Base-by-base conservation (phyloP, 176 grass and related monocot species). In the Olyra latifolia region DNA sequence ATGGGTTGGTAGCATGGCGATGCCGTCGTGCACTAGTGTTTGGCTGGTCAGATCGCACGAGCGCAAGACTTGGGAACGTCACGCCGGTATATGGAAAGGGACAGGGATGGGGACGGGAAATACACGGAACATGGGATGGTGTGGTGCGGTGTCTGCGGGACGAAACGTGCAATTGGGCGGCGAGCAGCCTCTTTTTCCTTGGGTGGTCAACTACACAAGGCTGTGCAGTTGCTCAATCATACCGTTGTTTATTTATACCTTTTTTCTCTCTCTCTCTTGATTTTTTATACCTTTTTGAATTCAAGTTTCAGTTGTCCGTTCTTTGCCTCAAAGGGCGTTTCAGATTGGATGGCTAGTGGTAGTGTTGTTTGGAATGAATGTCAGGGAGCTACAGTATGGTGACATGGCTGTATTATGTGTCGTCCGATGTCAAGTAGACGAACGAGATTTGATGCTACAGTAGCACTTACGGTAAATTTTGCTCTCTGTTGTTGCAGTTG, bases 81-180 rank as follows among this genome's bases (percentile, higher is more conserved):
- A 24, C 60, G 40, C 28, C 46, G 54, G 54, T 6, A 77, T 60
- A 61, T 48, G 76, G 20, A 55, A 3, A 16, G 1, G 3, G 46
- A 3, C 43, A 6, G 38, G 75, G 66, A 3, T 8, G 23, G 12
- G 32, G 32, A 35, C 32, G 32, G 32, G 32, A 4, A 35, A 35
- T 20, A 46, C 19, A n/a, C 45, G 69, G 79, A 65, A 88, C 74
- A 58, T 83, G 65, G 66, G 79, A 22, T 29, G 69, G 32, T 50
- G 55, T 10, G 55, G 22, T 24, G 8, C 42, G 49, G 49, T 27
- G 63, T 1, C 25, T 35, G 59, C 62, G 69, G 74, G 85, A 35
- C 54, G 53, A 53, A 87, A 76, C 78, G 85, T 83, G 73, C 56
- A 55, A 48, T 73, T 65, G 59, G 32, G 32, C 32, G 32, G 32